A percentile compares a stretch with the other conserved stretches of the same genome.
Conservation (phyloP, 2,329 filamentous ascomycete species). For the Colletotrichum eremochloae region DNA sequence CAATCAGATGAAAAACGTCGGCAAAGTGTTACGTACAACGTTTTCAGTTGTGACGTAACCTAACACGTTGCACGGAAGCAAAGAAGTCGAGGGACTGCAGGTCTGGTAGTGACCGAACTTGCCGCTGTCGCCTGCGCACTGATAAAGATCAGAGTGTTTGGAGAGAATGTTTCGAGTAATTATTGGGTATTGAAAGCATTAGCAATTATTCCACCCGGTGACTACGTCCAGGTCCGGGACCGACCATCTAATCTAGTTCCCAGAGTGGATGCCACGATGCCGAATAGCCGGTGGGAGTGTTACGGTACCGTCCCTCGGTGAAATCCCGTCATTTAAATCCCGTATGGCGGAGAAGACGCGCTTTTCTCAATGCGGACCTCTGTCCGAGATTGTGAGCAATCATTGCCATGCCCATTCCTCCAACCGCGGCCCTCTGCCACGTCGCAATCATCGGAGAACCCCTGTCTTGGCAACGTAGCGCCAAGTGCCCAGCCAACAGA, state of each 20-base stretch:
- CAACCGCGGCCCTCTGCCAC: neutral
- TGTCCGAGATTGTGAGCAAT: constrained; percentile 6
- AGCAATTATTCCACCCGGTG: neutral
- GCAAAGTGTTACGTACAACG: neutral
- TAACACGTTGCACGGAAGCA: neutral
- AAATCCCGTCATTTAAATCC: neutral
- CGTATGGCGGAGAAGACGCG: constrained; percentile 2
- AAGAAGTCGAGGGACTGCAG: neutral
- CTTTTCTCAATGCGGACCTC: constrained; percentile 3
- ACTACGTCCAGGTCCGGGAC: neutral
- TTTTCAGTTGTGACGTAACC: no score
- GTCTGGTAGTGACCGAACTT: no score
- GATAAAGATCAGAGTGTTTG: neutral
- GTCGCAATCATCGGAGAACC: constrained; percentile 15
- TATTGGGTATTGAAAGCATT: neutral
- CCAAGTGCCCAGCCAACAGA: constrained; percentile 13
- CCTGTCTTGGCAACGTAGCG: constrained; percentile 12
- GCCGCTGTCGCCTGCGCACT: neutral
- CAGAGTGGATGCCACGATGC: constrained; percentile 11
- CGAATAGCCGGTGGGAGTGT: constrained; percentile 7
- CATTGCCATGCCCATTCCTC: neutral
- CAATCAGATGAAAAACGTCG: neutral
- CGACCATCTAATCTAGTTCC: neutral
- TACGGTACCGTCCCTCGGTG: neutral
- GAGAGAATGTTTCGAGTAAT: neutral